These are phyloP conservation scores for Solanum lycopersicoides DNA, from an alignment of 257 asterid genomes.

Conservation along the genomic window DNA sequence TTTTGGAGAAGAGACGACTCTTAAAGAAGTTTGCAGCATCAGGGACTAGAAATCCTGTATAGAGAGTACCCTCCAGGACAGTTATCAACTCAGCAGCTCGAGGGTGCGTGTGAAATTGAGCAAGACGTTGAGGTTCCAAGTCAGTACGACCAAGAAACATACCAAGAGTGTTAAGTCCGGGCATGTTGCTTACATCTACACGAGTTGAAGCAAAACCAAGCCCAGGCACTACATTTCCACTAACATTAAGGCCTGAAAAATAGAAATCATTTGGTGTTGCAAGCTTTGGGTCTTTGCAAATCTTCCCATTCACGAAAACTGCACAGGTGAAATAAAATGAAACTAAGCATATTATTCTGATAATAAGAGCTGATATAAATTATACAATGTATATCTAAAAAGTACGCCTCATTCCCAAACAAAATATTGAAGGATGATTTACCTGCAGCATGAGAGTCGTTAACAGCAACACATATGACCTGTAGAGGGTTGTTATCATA, in stretches of 20 bases:
- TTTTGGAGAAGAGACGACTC: neutral
- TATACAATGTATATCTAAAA: neutral
- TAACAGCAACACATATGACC: neutral
- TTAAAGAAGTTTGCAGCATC: neutral
- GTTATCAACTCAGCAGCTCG: neutral
- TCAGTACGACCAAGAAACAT: neutral
- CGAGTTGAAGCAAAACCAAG: neutral
- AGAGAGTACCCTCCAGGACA: neutral
- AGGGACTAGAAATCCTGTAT: neutral
- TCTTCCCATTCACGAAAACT: neutral
- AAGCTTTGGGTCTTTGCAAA: neutral
- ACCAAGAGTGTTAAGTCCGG: neutral
- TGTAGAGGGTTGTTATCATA: neutral
- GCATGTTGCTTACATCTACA: neutral
- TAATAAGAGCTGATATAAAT: neutral
- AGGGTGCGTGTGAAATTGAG: neutral
- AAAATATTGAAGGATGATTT: neutral
- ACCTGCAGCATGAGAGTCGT: neutral
- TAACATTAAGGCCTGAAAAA: neutral
- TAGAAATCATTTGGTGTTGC: neutral
- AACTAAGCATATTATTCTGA: neutral
- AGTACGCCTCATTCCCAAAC: too few species aligned
- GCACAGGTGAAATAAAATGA: neutral
- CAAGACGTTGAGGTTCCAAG: neutral
- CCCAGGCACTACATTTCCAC: neutral